phyloP scores from a whole-genome alignment of 1,284 basidiomycete genomes.

The Kalmanozyma brasiliensis region DNA sequence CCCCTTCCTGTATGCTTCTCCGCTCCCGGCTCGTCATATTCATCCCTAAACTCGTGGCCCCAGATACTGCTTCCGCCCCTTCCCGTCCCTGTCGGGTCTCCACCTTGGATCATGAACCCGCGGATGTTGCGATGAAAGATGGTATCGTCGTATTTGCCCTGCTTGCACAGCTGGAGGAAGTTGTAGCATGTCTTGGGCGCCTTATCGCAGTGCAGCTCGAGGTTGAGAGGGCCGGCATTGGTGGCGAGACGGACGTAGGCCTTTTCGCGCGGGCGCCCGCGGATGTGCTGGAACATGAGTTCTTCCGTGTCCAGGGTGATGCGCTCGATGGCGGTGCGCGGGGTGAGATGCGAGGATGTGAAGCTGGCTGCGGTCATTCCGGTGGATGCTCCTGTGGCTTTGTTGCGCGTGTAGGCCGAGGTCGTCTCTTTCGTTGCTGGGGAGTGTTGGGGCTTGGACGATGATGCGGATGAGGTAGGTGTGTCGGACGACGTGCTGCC shows the following conservation, averaged over 20 bases:
- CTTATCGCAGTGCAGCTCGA: constrained; percentile 89
- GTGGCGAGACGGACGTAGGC: constrained; percentile 78
- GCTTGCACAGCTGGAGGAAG: constrained; percentile 76
- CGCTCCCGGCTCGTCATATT: constrained; percentile 73
- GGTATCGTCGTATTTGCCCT: constrained; percentile 88
- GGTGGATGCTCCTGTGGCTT: constrained; percentile 84
- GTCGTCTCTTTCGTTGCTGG: neutral
- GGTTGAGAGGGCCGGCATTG: constrained; percentile 85
- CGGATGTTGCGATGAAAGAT: constrained; percentile 92
- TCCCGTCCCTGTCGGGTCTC: constrained; percentile 95
- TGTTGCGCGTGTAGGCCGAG: constrained; percentile 33
- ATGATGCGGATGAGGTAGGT: neutral
- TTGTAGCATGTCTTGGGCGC: constrained; percentile 97
- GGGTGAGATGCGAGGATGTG: constrained; percentile 89
- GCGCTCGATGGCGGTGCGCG: constrained; percentile 79
- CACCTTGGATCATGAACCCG: constrained; percentile 98
- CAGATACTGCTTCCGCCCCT: constrained; percentile 92
- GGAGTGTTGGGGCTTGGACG: neutral
- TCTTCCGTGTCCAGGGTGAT: constrained; percentile 90
- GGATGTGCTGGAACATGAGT: constrained; percentile 80
- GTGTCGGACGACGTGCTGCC: constrained; percentile 3
- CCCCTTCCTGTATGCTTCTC: constrained; percentile 57
- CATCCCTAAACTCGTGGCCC: constrained; percentile 94
- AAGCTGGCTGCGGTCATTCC: constrained; percentile 91
- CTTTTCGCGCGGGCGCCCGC: constrained; percentile 14